Conservation (phyloP, 2,329 filamentous ascomycete genomes). For the Aspergillus carbonarius region DNA sequence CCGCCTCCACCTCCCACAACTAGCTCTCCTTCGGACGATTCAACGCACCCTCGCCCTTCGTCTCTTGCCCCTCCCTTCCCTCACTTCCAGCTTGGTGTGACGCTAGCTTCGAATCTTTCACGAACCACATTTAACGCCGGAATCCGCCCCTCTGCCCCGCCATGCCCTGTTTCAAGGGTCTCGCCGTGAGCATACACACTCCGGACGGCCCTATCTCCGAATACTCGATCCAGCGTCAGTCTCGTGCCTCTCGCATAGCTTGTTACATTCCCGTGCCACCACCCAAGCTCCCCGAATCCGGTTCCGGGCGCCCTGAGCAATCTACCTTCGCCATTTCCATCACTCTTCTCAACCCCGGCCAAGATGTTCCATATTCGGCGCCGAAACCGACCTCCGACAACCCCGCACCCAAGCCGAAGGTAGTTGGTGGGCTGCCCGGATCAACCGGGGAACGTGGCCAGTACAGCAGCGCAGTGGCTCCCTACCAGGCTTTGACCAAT, state of each 20-base stretch:
- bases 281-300: slow-evolving; percentile 69
- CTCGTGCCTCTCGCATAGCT: slow-evolving; percentile 86
- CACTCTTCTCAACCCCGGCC: slow-evolving; percentile 82
- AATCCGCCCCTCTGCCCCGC: slow-evolving; percentile 13
- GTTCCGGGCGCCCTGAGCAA: slow-evolving; percentile 77
- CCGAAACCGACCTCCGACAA: slow-evolving; percentile 75
- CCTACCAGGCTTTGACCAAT: slow-evolving; percentile 88
- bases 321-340: slow-evolving; percentile 98
- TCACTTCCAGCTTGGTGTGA: not conserved
- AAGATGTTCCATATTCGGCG: slow-evolving; percentile 88
- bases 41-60: slow-evolving; percentile 2
- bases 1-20: slow-evolving; percentile 29
- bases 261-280: slow-evolving; percentile 96
- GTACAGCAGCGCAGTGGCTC: slow-evolving; percentile 62
- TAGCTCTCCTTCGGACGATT: slow-evolving; percentile 5
- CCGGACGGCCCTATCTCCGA: slow-evolving; percentile 79
- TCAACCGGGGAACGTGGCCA: slow-evolving; percentile 53
- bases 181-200: slow-evolving; percentile 94
- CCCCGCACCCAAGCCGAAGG: slow-evolving; percentile 76
- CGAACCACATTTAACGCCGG: not conserved
- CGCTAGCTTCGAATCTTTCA: not conserved
- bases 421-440: slow-evolving; percentile 70
- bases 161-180: slow-evolving; percentile 98
- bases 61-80: not conserved
- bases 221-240: slow-evolving; percentile 92